These are phyloP conservation scores for Prototheca wickerhamii DNA, from an alignment of 163 green algal genomes.

Conservation along the genomic window DNA sequence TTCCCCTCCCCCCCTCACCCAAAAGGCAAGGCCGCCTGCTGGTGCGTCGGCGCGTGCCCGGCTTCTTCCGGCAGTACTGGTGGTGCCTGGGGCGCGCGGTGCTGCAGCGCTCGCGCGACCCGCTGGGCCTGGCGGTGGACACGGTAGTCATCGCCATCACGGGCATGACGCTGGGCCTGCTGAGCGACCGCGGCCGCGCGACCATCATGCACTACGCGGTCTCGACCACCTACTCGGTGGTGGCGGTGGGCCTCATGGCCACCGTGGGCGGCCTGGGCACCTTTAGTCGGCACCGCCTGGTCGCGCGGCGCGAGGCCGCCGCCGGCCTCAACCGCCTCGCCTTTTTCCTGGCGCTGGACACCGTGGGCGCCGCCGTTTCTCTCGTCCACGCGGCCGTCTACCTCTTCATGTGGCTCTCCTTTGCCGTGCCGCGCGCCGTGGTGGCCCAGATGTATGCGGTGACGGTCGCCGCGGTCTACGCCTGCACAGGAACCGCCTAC, in stretches of 20 bases:
- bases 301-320: constrained; percentile 41
- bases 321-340: constrained; percentile 35
- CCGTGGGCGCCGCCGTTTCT: constrained; percentile 27
- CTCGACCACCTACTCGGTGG: constrained; percentile 26
- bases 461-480: constrained; percentile 37
- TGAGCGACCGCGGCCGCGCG: constrained; percentile 39
- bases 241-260: constrained; percentile 46
- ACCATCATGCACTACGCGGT: constrained; percentile 44
- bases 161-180: constrained; percentile 40
- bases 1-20: neutral
- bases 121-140: constrained; percentile 36
- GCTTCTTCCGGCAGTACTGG: constrained; percentile 22
- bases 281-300: constrained; percentile 29
- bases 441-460: constrained; percentile 55
- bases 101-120: constrained; percentile 33
- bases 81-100: constrained; percentile 33
- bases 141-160: constrained; percentile 47
- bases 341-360: constrained; percentile 46
- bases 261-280: constrained; percentile 35
- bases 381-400: constrained; percentile 36
- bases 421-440: constrained; percentile 35
- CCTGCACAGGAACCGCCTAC: constrained; percentile 45
- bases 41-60: constrained; percentile 6
- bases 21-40: neutral
- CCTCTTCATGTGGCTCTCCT: constrained; percentile 41